These are phyloP conservation scores for Cercospora canescens DNA, from an alignment of 2,329 filamentous ascomycete genomes.

Conservation along the genomic window DNA sequence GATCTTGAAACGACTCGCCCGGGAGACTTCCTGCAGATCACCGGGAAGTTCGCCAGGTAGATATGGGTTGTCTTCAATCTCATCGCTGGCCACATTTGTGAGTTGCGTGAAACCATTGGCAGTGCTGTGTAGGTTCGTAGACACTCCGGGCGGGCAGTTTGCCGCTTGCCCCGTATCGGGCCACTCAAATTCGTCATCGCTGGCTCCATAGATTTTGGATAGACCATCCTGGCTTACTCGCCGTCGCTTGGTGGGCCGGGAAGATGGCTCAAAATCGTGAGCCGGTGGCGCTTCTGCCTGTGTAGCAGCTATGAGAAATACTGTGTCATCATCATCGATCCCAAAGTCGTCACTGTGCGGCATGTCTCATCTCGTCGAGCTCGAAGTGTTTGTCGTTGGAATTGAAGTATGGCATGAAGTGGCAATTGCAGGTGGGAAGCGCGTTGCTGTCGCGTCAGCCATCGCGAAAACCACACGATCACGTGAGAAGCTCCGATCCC, in stretches of 20 bases:
- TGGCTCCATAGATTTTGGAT: conserved; percentile 28
- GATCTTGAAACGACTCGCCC: conserved; percentile 43
- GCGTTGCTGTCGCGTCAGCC: conserved; percentile 5
- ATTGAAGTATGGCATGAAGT: background rate
- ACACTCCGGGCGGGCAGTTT: conserved; percentile 19
- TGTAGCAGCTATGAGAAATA: conserved; percentile 34
- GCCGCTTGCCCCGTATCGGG: conserved; percentile 25
- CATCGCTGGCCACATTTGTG: conserved; percentile 14
- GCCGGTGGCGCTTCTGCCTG: conserved; percentile 33
- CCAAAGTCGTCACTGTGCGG: conserved; percentile 36
- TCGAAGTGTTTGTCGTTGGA: background rate
- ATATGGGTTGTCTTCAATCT: conserved; percentile 26
- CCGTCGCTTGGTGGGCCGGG: conserved; percentile 35
- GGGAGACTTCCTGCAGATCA: conserved; percentile 28
- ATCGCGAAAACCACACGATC: conserved; percentile 4
- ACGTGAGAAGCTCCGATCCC: background rate
- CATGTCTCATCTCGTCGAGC: conserved; percentile 25
- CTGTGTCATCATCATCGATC: conserved; percentile 35
- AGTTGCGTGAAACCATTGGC: conserved; percentile 11
- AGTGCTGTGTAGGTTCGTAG: conserved; percentile 6
- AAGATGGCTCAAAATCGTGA: conserved; percentile 34
- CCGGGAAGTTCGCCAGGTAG: conserved; percentile 28
- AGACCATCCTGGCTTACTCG: conserved; percentile 22
- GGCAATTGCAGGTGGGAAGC: background rate
- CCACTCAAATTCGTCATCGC: conserved; percentile 24